phyloP scores from a whole-genome alignment of 768 basidiomycete genomes.

The Serendipita sp. region DNA sequence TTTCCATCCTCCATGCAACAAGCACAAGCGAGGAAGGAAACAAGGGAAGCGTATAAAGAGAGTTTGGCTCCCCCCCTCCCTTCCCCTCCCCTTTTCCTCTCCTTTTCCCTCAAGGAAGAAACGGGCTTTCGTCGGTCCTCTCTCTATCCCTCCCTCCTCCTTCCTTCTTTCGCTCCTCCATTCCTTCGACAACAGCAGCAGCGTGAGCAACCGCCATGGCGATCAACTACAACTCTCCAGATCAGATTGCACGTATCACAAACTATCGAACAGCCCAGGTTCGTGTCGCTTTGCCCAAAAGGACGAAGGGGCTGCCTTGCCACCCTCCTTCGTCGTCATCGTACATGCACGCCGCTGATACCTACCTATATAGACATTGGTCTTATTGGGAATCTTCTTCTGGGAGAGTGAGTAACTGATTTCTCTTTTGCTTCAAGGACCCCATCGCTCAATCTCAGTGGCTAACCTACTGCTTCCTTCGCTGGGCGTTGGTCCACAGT shows the following conservation, averaged over 20 bases:
- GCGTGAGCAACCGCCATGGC: too few species aligned
- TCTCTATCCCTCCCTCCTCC: too few species aligned
- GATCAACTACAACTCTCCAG: constrained; percentile 4
- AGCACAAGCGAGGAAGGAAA: too few species aligned
- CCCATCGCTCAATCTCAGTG: neutral
- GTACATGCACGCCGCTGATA: neutral
- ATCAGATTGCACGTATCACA: neutral
- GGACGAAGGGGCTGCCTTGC: neutral
- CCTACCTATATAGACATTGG: neutral
- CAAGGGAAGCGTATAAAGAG: too few species aligned
- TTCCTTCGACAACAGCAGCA: neutral
- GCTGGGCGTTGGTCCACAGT: neutral
- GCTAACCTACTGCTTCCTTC: too few species aligned
- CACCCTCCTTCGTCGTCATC: neutral
- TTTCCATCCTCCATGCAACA: too few species aligned
- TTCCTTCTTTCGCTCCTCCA: too few species aligned
- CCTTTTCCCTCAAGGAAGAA: too few species aligned
- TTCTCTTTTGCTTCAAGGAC: neutral
- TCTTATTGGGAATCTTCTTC: neutral
- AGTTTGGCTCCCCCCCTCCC: too few species aligned
- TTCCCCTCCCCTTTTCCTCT: too few species aligned
- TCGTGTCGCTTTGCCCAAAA: neutral
- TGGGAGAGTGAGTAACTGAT: neutral
- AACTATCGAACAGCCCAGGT: constrained; percentile 5
- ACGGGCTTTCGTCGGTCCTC: too few species aligned